Conservation (phyloP, 2,329 filamentous ascomycete species). For the Alternaria conjuncta region DNA sequence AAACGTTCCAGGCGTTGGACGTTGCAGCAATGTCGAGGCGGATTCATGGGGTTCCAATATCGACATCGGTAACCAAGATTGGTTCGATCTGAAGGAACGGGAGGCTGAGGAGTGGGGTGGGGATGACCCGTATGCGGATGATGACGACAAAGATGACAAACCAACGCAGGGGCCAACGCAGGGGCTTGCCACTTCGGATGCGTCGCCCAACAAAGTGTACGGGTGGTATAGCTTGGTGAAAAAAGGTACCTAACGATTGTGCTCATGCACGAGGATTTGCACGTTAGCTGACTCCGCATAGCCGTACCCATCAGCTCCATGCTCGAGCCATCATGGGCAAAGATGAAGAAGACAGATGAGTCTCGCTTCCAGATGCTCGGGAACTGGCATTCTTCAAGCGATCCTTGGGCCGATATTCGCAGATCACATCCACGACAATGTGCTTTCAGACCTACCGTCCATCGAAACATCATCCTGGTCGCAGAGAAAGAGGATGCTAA, state of each 20-base stretch:
- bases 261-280: neutral
- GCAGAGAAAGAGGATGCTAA: neutral
- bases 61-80: conserved; percentile 4
- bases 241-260: neutral
- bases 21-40: neutral
- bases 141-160: neutral
- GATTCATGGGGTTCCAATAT: conserved; percentile 2
- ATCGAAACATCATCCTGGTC: neutral
- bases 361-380: conserved; percentile 2
- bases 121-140: neutral
- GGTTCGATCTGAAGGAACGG: conserved; percentile 1
- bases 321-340: neutral
- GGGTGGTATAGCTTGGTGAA: conserved; percentile 1
- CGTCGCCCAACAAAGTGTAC: neutral
- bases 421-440: neutral
- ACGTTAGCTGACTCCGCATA: neutral
- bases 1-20: neutral
- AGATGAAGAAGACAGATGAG: neutral
- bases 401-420: neutral
- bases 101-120: neutral
- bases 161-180: neutral
- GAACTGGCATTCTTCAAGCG: neutral
- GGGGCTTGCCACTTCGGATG: neutral
- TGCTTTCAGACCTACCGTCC: neutral
- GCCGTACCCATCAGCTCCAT: conserved; percentile 1